These are phyloP conservation scores for Echium plantagineum DNA, from an alignment of 257 asterid genomes.

Conservation along the genomic window DNA sequence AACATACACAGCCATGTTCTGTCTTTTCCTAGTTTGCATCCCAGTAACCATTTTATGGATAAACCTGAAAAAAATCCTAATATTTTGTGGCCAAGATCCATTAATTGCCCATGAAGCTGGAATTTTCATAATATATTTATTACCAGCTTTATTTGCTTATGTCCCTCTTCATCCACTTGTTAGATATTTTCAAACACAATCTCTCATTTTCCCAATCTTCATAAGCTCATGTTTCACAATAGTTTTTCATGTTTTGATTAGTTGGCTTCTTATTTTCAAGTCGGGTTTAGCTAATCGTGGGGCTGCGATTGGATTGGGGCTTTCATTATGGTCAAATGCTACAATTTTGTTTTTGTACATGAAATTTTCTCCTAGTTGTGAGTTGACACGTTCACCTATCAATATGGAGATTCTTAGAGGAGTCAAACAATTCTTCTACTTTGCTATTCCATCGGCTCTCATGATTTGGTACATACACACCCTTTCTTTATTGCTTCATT, in stretches of 20 bases:
- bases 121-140: no score
- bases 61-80: background rate
- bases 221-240: background rate
- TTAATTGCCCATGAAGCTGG: background rate
- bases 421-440: background rate
- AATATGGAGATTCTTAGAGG: background rate
- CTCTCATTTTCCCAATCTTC: background rate
- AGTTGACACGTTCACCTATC: background rate
- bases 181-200: background rate
- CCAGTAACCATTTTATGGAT: background rate
- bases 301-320: background rate
- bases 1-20: background rate
- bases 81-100: background rate
- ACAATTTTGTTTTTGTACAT: background rate
- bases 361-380: background rate
- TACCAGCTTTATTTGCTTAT: background rate
- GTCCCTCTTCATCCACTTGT: background rate
- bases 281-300: background rate
- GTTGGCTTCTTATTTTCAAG: background rate
- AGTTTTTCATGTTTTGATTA: background rate
- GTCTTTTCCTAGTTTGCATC: background rate
- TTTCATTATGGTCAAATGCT: background rate
- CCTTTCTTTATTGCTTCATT: no score
- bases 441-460: background rate
- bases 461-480: background rate